Base-by-base conservation (phyloP, 805 yeast species). In the Huiozyma sinensis region DNA sequence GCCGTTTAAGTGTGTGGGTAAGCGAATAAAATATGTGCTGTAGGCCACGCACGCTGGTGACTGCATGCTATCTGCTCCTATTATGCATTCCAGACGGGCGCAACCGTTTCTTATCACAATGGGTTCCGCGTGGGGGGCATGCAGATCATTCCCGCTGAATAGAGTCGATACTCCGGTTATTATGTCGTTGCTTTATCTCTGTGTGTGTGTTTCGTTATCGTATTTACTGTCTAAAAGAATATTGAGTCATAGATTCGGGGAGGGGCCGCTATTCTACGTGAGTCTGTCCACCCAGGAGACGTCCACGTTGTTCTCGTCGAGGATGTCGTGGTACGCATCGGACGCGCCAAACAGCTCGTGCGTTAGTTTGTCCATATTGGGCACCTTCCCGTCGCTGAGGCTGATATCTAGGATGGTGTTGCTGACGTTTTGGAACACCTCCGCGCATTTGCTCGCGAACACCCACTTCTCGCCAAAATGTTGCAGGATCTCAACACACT, bases 391-490 rank as follows among this genome's bases (percentile, higher is more conserved):
- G 35, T 63, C 61, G 43, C 66, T 62, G 17, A 63, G 45, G 43
- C 68, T 63, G n/a, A 70, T 69, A n/a, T 70, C 73, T 8, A 70
- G 54, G n/a, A 71, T 66, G 10, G 72, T 61, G 42, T 66, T 68
- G 41, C 67, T 68, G 38, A 72, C 66, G 34, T 64, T 66, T 42
- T 66, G 63, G 50, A 74, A 71, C 1, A 72, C 69, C 36, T 61
- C 67, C 1, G 72, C 67, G 43, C 73, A 66, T 48, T 66, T 64
- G 31, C 57, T 65, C 6, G 76, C 75, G 47, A 71, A 64, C 8
- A 66, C 61, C 76, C 77, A 73, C 43, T 65, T 68, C 30, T 61
- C 69, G 17, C 73, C 66, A 50, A 70, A 74, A 40, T 68, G 70
- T 42, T 67, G 63, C 36, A 73, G 50, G 6, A 74, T 66, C 50